Evolutionary conservation across 2,329 filamentous ascomycete species (phyloP).

Genomic region (Phialophora chinensis): DNA sequence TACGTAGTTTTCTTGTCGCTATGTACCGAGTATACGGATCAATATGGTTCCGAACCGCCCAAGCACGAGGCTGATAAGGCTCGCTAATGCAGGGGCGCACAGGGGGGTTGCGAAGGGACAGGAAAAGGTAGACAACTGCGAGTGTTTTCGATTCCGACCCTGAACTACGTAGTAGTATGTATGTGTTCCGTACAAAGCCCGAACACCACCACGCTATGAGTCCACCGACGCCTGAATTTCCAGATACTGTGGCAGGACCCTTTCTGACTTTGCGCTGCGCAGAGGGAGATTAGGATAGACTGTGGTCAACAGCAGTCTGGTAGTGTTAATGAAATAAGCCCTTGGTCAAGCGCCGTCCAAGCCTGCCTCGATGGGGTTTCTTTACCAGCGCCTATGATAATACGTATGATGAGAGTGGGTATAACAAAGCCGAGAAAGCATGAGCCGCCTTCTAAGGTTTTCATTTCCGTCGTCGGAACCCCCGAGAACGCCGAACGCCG

Average conservation of each 20-base stretch:
- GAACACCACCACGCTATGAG: conserved; percentile 7
- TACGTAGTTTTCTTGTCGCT: not conserved
- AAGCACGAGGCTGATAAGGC: not conserved
- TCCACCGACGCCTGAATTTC: conserved; percentile 2
- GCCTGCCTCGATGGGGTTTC: conserved; percentile 22
- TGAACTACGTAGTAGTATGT: conserved; percentile 1
- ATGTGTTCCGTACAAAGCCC: conserved; percentile 19
- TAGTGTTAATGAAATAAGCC: conserved; percentile 1
- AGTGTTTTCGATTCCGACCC: not conserved
- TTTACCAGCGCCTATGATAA: not conserved
- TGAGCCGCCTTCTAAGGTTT: conserved; percentile 14
- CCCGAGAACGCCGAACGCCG: conserved; percentile 11
- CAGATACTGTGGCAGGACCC: conserved; percentile 5
- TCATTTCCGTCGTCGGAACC: conserved; percentile 1
- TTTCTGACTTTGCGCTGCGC: conserved; percentile 11
- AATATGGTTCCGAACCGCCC: not conserved
- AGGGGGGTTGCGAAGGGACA: not conserved
- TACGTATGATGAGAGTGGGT: conserved; percentile 24
- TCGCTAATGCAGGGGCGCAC: not conserved
- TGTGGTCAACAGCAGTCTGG: conserved; percentile 13
- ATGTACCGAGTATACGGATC: not conserved
- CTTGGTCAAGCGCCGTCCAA: conserved; percentile 7
- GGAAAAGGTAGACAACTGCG: not conserved
- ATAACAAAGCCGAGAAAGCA: conserved; percentile 26
- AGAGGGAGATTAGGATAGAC: not conserved